Conservation (phyloP, 129 eudicot genomes). For the carrot (Daucus carota) region DNA sequence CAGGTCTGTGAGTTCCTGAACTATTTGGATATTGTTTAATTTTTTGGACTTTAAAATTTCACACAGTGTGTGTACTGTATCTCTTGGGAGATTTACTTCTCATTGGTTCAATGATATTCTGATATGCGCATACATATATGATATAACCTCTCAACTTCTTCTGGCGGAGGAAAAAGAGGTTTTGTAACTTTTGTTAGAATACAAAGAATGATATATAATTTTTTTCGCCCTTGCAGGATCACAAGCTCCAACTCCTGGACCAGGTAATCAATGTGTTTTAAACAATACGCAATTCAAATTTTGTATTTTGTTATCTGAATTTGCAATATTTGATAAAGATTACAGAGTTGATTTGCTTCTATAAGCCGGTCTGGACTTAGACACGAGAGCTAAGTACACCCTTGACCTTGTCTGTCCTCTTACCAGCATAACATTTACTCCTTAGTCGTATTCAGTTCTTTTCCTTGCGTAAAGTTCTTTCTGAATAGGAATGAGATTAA, state of each 20-base stretch:
- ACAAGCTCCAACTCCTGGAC: neutral
- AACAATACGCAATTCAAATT: neutral
- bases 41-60: neutral
- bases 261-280: conserved; percentile 1
- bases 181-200: neutral
- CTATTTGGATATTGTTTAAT: neutral
- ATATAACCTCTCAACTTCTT: neutral
- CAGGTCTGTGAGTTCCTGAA: neutral
- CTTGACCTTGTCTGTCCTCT: neutral
- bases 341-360: neutral
- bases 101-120: too few species aligned
- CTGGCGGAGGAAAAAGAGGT: neutral
- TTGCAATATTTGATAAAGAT: neutral
- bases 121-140: neutral
- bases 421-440: neutral
- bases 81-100: neutral
- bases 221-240: neutral
- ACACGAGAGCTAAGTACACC: neutral
- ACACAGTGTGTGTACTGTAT: neutral
- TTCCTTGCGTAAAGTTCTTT: neutral
- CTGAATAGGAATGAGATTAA: neutral
- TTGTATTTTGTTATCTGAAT: neutral
- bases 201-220: neutral
- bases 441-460: neutral
- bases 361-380: neutral